Conservation (phyloP, 495 filamentous ascomycete species). For the Neurospora tetrasperma region DNA sequence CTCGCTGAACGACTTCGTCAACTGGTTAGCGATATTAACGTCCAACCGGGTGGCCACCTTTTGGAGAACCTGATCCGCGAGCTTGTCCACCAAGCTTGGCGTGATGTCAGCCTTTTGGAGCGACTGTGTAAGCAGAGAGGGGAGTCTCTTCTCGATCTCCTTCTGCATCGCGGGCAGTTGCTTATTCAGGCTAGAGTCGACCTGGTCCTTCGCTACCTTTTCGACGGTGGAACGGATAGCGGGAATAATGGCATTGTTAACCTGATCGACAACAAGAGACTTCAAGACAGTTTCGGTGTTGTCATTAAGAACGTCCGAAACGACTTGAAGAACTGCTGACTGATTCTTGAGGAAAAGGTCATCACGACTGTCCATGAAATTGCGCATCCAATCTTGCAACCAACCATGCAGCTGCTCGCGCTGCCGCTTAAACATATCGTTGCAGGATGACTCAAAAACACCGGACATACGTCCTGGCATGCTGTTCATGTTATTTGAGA, state of each 20-base stretch:
- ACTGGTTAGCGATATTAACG: constrained; percentile 40
- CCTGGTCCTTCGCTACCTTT: constrained; percentile 36
- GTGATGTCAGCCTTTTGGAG: constrained; percentile 56
- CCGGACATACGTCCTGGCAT: constrained; percentile 32
- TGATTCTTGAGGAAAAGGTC: constrained; percentile 27
- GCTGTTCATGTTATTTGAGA: constrained; percentile 34
- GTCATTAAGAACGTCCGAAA: constrained; percentile 77
- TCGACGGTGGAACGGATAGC: constrained; percentile 34
- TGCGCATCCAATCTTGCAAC: constrained; percentile 27
- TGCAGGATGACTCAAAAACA: constrained; percentile 20
- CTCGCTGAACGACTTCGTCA: constrained; percentile 42
- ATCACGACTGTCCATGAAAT: constrained; percentile 22
- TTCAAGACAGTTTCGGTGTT: constrained; percentile 77
- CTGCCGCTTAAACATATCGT: constrained; percentile 32
- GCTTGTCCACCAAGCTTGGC: constrained; percentile 36
- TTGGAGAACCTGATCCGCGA: constrained; percentile 60
- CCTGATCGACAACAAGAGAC: constrained; percentile 56
- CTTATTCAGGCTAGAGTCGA: constrained; percentile 34
- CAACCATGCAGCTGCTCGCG: constrained; percentile 26
- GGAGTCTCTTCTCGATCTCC: constrained; percentile 45
- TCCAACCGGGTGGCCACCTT: constrained; percentile 60
- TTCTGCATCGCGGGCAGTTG: constrained; percentile 46
- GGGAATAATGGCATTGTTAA: constrained; percentile 55
- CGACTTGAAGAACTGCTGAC: constrained; percentile 59
- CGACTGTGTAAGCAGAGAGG: constrained; percentile 36